Base-by-base conservation (phyloP, 139 green algal species). In the Spirogloea muscicola region DNA sequence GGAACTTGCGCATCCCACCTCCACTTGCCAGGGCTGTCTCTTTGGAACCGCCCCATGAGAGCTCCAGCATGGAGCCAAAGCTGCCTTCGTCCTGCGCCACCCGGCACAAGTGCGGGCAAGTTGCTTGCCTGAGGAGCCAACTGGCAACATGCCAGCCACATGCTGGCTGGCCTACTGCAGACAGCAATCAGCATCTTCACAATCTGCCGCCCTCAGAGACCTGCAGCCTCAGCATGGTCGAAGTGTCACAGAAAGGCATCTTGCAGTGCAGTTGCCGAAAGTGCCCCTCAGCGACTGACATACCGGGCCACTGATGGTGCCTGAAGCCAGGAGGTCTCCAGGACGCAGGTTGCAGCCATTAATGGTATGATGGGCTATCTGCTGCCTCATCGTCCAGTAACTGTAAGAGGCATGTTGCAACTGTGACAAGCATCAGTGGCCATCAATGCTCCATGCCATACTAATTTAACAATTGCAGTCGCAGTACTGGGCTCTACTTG, bases 351-450 rank as follows among this genome's bases (percentile, higher is more conserved):
- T 91, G 87, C 93, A 97, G 49, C 93, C 93, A 2, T 83, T 85
- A 0, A 74, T 63, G 1, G 90, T 97, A 87, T 97, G 93, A 78
- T 98, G 93, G 1, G 93, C 90, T 0, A 96, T 49, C 91, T 96
- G 95, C 87, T 98, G 93, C 3, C 81, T 59, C 46, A 90, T 85
- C 1, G 89, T 95, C 90, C 89, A 97, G 58, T 88, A 95, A 52
- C 69, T 77, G 55, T 34, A 60, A 25, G 5, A n/a, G 51, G n/a
- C n/a, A n/a, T n/a, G n/a, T n/a, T n/a, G n/a, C n/a, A n/a, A n/a
- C n/a, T n/a, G n/a, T n/a, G n/a, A n/a, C n/a, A n/a, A n/a, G n/a
- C n/a, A n/a, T n/a, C n/a, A n/a, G n/a, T n/a, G n/a, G n/a, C n/a
- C n/a, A n/a, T n/a, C n/a, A n/a, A n/a, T n/a, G n/a, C n/a, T n/a